phyloP scores from a whole-genome alignment of 192 early-diverging fungal species.

The Backusella liffmaniae region DNA sequence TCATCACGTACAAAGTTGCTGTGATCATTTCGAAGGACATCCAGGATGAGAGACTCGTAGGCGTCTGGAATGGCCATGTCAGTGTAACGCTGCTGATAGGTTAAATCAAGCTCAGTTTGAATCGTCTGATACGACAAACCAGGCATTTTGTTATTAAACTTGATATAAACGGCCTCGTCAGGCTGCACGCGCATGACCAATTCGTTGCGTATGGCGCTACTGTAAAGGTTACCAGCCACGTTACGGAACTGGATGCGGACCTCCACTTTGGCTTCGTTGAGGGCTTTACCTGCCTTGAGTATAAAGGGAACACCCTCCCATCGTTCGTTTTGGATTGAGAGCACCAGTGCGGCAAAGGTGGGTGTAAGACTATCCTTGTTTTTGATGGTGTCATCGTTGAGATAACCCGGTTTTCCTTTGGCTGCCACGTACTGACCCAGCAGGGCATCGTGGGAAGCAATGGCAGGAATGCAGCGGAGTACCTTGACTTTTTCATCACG shows the following conservation, averaged over 20 bases:
- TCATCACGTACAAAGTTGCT: conserved; percentile 93
- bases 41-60: conserved; percentile 94
- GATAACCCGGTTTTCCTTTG: conserved; percentile 87
- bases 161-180: conserved; percentile 93
- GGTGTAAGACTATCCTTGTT: conserved; percentile 78
- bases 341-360: conserved; percentile 89
- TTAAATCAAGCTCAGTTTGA: conserved; percentile 91
- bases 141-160: conserved; percentile 93
- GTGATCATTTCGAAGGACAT: conserved; percentile 89
- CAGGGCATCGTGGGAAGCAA: conserved; percentile 76
- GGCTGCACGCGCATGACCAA: conserved; percentile 94
- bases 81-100: conserved; percentile 86
- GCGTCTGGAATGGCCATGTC: conserved; percentile 93
- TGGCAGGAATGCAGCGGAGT: conserved; percentile 68
- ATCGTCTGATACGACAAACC: conserved; percentile 82
- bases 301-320: conserved; percentile 94
- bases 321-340: conserved; percentile 91
- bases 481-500: conserved; percentile 95
- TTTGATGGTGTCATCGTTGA: conserved; percentile 82
- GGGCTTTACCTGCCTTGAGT: conserved; percentile 83
- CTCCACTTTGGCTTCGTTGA: conserved; percentile 91
- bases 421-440: conserved; percentile 88
- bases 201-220: conserved; percentile 82
- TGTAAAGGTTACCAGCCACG: conserved; percentile 81
- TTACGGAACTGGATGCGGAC: conserved; percentile 97